Evolutionary conservation across 2,329 filamentous ascomycete species (phyloP), one percentile per base, ranked within the genome.

Genomic region (Ophiocordyceps robertsii): DNA sequence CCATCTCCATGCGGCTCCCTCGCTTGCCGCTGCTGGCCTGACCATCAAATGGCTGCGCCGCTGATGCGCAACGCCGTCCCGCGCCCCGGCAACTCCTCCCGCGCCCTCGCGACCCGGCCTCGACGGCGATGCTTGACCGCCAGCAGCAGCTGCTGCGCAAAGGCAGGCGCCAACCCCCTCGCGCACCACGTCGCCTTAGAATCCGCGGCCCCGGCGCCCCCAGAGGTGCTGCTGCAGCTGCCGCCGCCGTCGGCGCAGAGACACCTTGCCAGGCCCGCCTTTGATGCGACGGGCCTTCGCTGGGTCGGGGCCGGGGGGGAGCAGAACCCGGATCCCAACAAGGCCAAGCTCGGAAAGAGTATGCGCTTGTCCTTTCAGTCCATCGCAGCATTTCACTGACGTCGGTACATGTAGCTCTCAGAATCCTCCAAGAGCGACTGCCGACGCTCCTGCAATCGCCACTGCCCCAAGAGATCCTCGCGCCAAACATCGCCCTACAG

Each of bases 401-500:
- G n/a, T 16, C 37, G 8, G 9, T 5, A 2, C n/a, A 3, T 3
- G n/a, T 16, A 82, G 79, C 79, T 47, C 67, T 84, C 11, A 69
- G 77, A 42, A 70, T 78, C 42, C 70, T 84, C 31, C 78, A 82
- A 65, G 70, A 78, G 48, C 75, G 73, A 49, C 67, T 83, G n/a
- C 79, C 80, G 40, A 79, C 74, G 2, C 70, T 84, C 42, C 70
- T 84, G 19, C 74, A 82, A 53, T 73, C 75, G 1, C 80, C 79
- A 2, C 67, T 82, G 6, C 80, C 87, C 14, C 77, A 84, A 52
- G 80, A 87, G 46, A 75, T 95, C 47, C 77, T 93, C 49, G 78
- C 82, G 35, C 80, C 85, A 30, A 74, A 82, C 55, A 84, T 85
- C 61, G 74, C 75, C 9, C 75, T 83, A 36, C 75, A 80, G 57